Conservation (phyloP, 257 asterid species). For the Craterostigma plantagineum region DNA sequence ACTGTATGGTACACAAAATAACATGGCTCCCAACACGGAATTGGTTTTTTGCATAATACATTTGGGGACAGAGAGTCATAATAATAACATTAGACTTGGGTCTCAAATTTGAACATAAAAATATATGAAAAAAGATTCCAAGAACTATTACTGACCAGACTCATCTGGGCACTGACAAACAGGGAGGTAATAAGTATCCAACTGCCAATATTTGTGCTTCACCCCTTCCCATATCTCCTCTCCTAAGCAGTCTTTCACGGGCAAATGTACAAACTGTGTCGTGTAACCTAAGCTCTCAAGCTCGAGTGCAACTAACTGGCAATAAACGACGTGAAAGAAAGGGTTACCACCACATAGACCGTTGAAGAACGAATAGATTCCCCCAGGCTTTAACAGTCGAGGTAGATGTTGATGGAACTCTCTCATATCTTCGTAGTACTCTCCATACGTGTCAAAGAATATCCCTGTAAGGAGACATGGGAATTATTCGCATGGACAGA, state of each 20-base stretch:
- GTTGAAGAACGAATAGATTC: slow-evolving; percentile 88
- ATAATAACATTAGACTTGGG: too few relatives aligned
- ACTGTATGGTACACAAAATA: too few relatives aligned
- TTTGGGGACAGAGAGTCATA: too few relatives aligned
- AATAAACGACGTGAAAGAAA: slow-evolving; percentile 77
- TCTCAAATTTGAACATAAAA: too few relatives aligned
- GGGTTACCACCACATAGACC: slow-evolving; percentile 92
- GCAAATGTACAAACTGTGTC: slow-evolving; percentile 76
- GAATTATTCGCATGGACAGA: background rate
- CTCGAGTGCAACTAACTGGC: slow-evolving; percentile 80
- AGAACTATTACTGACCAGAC: slow-evolving; percentile 16
- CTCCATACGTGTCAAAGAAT: slow-evolving; percentile 94
- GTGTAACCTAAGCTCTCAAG: slow-evolving; percentile 76
- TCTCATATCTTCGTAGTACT: slow-evolving; percentile 88
- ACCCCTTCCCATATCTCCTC: slow-evolving; percentile 88
- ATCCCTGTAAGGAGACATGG: slow-evolving; percentile 33
- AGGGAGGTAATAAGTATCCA: slow-evolving; percentile 90
- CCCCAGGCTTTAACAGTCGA: slow-evolving; percentile 54
- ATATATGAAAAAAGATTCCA: too few relatives aligned
- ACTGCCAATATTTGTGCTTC: slow-evolving; percentile 87
- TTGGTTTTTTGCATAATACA: too few relatives aligned
- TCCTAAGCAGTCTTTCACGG: slow-evolving; percentile 76
- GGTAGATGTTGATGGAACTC: slow-evolving; percentile 87
- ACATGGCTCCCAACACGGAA: too few relatives aligned
- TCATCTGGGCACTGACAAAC: slow-evolving; percentile 59